phyloP scores from a whole-genome alignment of 495 filamentous ascomycete species.

The Margaritispora aquatica region DNA sequence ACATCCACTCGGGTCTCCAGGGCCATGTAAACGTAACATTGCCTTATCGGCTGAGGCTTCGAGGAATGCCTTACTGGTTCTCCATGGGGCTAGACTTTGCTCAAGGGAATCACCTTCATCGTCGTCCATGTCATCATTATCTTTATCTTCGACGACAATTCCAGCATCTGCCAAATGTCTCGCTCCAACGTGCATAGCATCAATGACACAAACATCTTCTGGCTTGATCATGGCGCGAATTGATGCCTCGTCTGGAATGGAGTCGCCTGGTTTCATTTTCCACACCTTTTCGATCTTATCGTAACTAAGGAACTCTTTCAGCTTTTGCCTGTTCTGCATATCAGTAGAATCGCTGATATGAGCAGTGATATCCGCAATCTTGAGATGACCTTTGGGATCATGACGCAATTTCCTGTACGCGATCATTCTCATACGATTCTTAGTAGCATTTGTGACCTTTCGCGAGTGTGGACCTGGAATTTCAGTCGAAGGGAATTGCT shows the following conservation, averaged over 20 bases:
- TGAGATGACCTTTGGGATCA: slow-evolving; percentile 58
- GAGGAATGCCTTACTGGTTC: slow-evolving; percentile 89
- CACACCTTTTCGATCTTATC: slow-evolving; percentile 79
- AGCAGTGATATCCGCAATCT: slow-evolving; percentile 71
- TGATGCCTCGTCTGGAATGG: slow-evolving; percentile 65
- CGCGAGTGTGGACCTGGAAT: slow-evolving; percentile 90
- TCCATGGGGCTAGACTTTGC: slow-evolving; percentile 88
- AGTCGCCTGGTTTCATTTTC: slow-evolving; percentile 66
- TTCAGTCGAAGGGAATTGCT: slow-evolving; percentile 84
- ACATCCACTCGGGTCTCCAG: slow-evolving; percentile 91
- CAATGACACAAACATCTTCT: slow-evolving; percentile 88
- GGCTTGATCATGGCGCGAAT: slow-evolving; percentile 86
- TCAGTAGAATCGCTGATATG: slow-evolving; percentile 89
- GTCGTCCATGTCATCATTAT: slow-evolving; percentile 50
- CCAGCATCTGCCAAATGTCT: slow-evolving; percentile 77
- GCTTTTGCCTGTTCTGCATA: slow-evolving; percentile 89
- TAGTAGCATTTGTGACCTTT: slow-evolving; percentile 88
- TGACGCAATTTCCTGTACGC: slow-evolving; percentile 79
- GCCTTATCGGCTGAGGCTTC: slow-evolving; percentile 91
- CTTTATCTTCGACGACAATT: slow-evolving; percentile 69
- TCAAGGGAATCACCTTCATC: slow-evolving; percentile 65
- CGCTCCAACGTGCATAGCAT: slow-evolving; percentile 94
- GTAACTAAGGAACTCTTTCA: slow-evolving; percentile 92
- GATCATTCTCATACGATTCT: slow-evolving; percentile 94
- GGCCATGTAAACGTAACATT: slow-evolving; percentile 90